phyloP scores from a whole-genome alignment of 1,139 yeast genomes.

The Hansenula sp. region DNA sequence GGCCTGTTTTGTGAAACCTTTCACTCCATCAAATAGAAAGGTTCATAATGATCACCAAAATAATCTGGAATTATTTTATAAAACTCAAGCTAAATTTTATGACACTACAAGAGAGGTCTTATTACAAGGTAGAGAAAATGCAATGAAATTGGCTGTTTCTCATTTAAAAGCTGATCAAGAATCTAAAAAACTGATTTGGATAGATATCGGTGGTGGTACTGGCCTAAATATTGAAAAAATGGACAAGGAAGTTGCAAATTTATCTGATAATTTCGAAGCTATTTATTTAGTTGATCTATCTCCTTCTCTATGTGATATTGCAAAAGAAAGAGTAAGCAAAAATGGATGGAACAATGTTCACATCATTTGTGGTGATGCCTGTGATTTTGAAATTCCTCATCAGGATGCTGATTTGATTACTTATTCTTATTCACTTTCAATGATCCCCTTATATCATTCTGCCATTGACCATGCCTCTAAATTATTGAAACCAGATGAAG shows the following conservation, averaged over 20 bases:
- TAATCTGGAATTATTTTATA: constrained; percentile 67
- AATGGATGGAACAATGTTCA: constrained; percentile 63
- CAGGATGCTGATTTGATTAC: constrained; percentile 62
- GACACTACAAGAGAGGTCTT: constrained; percentile 64
- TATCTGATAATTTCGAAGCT: constrained; percentile 49
- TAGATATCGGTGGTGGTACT: constrained; percentile 85
- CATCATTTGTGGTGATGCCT: constrained; percentile 72
- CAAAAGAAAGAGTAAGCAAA: constrained; percentile 51
- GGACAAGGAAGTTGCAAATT: constrained; percentile 51
- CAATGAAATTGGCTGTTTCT: constrained; percentile 54
- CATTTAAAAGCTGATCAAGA: constrained; percentile 37
- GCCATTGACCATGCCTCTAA: constrained; percentile 68
- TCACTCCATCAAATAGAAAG: constrained; percentile 38
- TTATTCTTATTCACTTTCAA: constrained; percentile 74
- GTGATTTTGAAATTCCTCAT: constrained; percentile 50
- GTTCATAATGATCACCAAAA: constrained; percentile 53
- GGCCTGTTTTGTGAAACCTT: constrained; percentile 69
- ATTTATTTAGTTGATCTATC: constrained; percentile 73
- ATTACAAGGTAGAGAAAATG: constrained; percentile 67
- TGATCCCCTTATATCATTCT: constrained; percentile 81
- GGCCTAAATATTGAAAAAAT: constrained; percentile 78
- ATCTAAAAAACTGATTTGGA: constrained; percentile 58
- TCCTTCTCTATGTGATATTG: constrained; percentile 72
- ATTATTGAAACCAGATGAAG: constrained; percentile 48
- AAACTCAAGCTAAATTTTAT: constrained; percentile 72